These are phyloP conservation scores for Rhodotorula sp. DNA, from an alignment of 1,284 basidiomycete species.

Conservation along the genomic window DNA sequence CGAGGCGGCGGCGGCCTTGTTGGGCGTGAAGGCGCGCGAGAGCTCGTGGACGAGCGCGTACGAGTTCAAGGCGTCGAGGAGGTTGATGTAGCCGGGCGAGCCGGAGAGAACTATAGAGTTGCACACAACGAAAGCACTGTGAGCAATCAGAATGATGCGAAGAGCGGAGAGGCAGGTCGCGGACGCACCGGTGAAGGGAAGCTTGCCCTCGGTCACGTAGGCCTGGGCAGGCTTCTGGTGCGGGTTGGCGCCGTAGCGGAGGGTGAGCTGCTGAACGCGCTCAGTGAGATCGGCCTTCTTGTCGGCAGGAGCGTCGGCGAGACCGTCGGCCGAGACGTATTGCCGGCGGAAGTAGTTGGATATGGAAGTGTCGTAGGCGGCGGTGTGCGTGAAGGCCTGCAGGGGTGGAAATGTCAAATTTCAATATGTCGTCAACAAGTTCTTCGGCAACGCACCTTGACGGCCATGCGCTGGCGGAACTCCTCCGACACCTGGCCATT, in stretches of 20 bases:
- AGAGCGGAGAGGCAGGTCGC: background rate
- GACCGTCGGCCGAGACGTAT: slow-evolving; percentile 76
- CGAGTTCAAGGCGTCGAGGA: slow-evolving; percentile 96
- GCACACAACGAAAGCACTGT: background rate
- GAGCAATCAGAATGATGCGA: background rate
- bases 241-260: slow-evolving; percentile 96
- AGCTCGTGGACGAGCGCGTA: slow-evolving; percentile 96
- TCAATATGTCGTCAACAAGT: background rate
- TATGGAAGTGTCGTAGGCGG: slow-evolving; percentile 92
- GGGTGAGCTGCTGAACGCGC: slow-evolving; percentile 75
- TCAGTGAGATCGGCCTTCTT: slow-evolving; percentile 60
- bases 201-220: slow-evolving; percentile 80
- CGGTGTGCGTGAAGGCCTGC: slow-evolving; percentile 90
- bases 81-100: slow-evolving; percentile 98
- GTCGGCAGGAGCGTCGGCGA: slow-evolving; percentile 55
- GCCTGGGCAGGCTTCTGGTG: slow-evolving; percentile 99
- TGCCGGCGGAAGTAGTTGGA: slow-evolving; percentile 94
- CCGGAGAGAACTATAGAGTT: slow-evolving; percentile 71
- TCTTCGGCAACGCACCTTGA: slow-evolving; percentile 59
- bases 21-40: slow-evolving; percentile 63
- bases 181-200: slow-evolving; percentile 90
- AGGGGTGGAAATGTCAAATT: background rate
- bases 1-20: slow-evolving; percentile 89
- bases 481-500: slow-evolving; percentile 68
- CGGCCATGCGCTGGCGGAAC: slow-evolving; percentile 74